phyloP scores from a whole-genome alignment of 2,329 filamentous ascomycete species.

The Aspergillus puulaauensis region DNA sequence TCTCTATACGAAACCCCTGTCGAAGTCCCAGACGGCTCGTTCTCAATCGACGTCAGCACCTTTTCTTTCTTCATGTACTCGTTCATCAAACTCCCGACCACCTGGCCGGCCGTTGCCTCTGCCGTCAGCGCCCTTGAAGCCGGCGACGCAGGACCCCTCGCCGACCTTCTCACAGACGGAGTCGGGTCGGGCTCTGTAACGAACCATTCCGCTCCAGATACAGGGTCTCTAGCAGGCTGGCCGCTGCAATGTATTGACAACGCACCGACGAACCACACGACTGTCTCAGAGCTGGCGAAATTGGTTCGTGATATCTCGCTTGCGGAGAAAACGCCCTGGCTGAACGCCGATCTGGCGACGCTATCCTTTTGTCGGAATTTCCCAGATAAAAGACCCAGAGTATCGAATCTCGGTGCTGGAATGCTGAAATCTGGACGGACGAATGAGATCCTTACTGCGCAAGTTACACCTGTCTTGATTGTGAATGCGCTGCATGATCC shows the following conservation, averaged over 20 bases:
- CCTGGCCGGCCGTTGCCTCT: background rate
- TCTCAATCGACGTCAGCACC: background rate
- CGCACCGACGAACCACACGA: background rate
- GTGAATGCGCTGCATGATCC: background rate
- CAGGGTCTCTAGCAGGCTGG: background rate
- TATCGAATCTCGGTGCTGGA: background rate
- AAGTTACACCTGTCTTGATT: background rate
- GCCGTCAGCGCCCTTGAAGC: background rate
- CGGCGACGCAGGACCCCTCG: background rate
- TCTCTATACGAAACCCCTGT: background rate
- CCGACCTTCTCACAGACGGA: background rate
- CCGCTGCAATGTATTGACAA: constrained; percentile 4
- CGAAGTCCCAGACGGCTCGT: background rate
- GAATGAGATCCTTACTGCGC: background rate
- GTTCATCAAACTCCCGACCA: background rate
- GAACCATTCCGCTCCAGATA: background rate
- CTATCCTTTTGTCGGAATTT: constrained; percentile 2
- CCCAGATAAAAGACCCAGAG: background rate
- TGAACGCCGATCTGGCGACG: background rate
- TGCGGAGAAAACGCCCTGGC: background rate
- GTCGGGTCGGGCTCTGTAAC: background rate
- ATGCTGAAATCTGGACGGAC: background rate
- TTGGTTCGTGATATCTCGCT: background rate
- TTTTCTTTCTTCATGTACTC: constrained; percentile 8
- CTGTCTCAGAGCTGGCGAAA: background rate